Base-by-base conservation (phyloP, 2,329 filamentous ascomycete genomes). In the Trichoderma atroviride region DNA sequence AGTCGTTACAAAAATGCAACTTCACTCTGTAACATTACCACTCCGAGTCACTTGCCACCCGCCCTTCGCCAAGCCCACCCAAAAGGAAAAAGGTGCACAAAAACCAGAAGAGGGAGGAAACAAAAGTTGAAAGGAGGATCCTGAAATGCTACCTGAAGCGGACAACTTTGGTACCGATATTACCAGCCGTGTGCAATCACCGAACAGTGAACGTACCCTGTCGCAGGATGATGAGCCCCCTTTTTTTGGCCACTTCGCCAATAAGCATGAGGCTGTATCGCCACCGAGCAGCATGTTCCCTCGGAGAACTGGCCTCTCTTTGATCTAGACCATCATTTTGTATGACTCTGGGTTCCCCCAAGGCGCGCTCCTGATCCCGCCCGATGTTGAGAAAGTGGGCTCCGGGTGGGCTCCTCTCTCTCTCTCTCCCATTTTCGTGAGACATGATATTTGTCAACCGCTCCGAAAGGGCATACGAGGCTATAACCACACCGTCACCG, bases 361-460 rank as follows among this genome's bases (percentile, higher is more conserved):
- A 67, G 35, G 50, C 33, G 24, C 31, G 55, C 4, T 31, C 29
- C 24, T 59, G 33, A 58, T 59, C 43, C 63, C n/a, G 40, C 40
- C 14, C 43, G 40, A n/a, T 52, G 29, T 59, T 10, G 40, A 16
- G 37, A 16, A 14, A 14, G 47, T 3, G 55, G 27, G 40, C 55
- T 59, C 55, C 55, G 3, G 4, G 43, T 4, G 55, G 27, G 31
- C 55, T 59, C 55, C 55, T 58, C n/a, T 29, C 47, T 50, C 33
- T 35, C 31, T 33, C 31, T 33, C 33, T 35, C 13, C 13, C 31
- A 59, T 50, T 29, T 52, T 59, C 40, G 53, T 67, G 64, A 33
- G 53, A 67, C 64, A 59, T 52, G 64, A 52, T 57, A 52, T 59
- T 50, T 47, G 43, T 52, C 64, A 59, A 43, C 31, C 55, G 55